Evolutionary conservation across 805 yeast species (phyloP).

Genomic region (Sporopachydermia lactativora): DNA sequence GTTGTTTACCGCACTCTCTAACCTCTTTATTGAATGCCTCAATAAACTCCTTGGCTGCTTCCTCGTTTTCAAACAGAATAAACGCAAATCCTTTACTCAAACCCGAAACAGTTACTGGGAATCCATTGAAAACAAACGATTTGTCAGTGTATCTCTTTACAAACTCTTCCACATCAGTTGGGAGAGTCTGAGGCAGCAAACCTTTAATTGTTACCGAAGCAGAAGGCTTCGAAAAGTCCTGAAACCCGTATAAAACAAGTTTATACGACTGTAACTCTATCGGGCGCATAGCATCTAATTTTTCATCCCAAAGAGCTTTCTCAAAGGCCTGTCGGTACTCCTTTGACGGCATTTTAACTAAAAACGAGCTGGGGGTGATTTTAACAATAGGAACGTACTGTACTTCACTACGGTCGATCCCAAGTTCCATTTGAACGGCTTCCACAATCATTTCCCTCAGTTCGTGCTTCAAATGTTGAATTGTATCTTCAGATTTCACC

Average conservation of each 20-base stretch:
- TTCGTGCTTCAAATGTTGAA: too few species aligned
- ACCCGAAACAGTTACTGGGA: conserved; percentile 2
- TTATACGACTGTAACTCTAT: too few species aligned
- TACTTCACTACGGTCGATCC: too few species aligned
- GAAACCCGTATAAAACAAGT: conserved; percentile 46
- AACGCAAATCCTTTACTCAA: background rate
- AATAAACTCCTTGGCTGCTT: background rate
- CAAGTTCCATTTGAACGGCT: too few species aligned
- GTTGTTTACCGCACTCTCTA: background rate
- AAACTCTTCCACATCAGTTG: background rate
- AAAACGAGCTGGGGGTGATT: too few species aligned
- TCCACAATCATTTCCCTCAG: too few species aligned
- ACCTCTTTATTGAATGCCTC: background rate
- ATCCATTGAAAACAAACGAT: conserved; percentile 2
- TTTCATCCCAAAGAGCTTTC: too few species aligned
- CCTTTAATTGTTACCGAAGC: conserved; percentile 59
- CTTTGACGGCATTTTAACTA: too few species aligned
- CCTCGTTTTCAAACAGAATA: background rate
- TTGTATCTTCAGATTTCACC: too few species aligned
- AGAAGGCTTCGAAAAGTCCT: conserved; percentile 50
- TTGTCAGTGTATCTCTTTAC: background rate
- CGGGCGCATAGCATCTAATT: too few species aligned
- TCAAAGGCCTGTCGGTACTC: too few species aligned
- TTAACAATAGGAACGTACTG: too few species aligned
- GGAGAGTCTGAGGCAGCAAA: background rate